Evolutionary conservation across 179 eudicot genomes (phyloP), one percentile per base, ranked within the genome.

Genomic region (Carnegiea gigantea): DNA sequence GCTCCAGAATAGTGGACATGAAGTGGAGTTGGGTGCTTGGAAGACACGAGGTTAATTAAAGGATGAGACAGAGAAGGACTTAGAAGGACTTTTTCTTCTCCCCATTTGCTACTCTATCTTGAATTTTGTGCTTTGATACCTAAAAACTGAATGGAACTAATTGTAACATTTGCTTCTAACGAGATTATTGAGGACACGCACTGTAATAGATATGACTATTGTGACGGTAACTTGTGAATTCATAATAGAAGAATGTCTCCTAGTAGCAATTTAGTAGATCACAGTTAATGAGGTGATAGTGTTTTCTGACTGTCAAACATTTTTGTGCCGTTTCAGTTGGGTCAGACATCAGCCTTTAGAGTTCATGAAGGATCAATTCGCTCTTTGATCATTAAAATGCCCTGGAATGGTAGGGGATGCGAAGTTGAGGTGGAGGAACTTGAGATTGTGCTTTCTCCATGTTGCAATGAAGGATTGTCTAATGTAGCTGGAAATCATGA

Each of bases 301-400:
- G n/a, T 20, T 75, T 76, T 23, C 43, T 60, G 6, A 18, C 30
- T n/a, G 9, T 54, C 23, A 14, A 14, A n/a, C 21, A 36, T 68
- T 33, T 70, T 38, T 78, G 54, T 76, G n/a, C 70, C 6, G 30
- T 87, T 85, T 76, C 95, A 94, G 99, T 80, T 92, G 73, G 90
- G 90, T 76, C 84, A 87, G 54, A 49, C 78, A 48, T 82, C 95
- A 53, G 54, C 89, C 40, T 51, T 96, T 38, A 81, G 78, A 77
- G 87, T 96, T 75, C 89, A 88, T 83, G 99, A 95, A 81, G 99
- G 99, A 44, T 96, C 99, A 46, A 90, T 96, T 79, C 94, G 92
- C 11, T 90, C 93, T 54, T 59, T 96, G 72, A 85, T 83, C 28
- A 89, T 91, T 36, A 93, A 87, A 84, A 84, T 96, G 91, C 99